Base-by-base conservation (phyloP, 257 asterid genomes). In the Fraxinus quadrangulata region DNA sequence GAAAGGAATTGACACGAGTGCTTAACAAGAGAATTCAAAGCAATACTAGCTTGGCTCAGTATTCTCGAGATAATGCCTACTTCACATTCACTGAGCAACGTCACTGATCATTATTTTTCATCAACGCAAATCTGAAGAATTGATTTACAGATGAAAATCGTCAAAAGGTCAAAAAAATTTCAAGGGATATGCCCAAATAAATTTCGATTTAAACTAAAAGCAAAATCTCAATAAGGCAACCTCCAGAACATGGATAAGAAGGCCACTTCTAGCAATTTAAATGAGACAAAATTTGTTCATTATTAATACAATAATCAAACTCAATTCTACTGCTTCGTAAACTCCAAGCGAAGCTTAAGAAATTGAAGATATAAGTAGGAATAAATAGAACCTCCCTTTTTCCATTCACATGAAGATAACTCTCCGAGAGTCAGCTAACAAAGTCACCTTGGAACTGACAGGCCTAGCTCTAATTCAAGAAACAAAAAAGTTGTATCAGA, bases 371-470 rank as follows among this genome's bases (percentile, higher is more conserved):
- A 56, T 36, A 34, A 69, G 79, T 69, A n/a, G 40, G 75, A 75
- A 78, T 63, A 61, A 31, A 39, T 33, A 77, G 76, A 79, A 75
- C 66, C 82, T 81, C 74, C 85, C 42, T 74, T 76, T 77, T 72
- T 79, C 84, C 83, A 39, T 74, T 74, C 83, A 82, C 85, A 80
- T 56, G 80, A 78, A 47, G 79, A 72, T 40, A 80, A 80, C 78
- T 82, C 83, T 81, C 87, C 33, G 69, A 77, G 54, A 61, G 72
- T 80, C 92, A 75, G 87, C 87, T 63, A 85, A 45, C 80, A 47
- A 78, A 66, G 78, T 94, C 97, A 92, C 97, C 97, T 94, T 47
- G 98, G 97, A 56, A 90, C 96, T 0, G 98, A 94, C 59, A 84
- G 81, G 72, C 98, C 97, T 77, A 92, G 83, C 97, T 92, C 98